Evolutionary conservation across 192 early-diverging fungal species (phyloP).

Genomic region (Coemansia sp.): DNA sequence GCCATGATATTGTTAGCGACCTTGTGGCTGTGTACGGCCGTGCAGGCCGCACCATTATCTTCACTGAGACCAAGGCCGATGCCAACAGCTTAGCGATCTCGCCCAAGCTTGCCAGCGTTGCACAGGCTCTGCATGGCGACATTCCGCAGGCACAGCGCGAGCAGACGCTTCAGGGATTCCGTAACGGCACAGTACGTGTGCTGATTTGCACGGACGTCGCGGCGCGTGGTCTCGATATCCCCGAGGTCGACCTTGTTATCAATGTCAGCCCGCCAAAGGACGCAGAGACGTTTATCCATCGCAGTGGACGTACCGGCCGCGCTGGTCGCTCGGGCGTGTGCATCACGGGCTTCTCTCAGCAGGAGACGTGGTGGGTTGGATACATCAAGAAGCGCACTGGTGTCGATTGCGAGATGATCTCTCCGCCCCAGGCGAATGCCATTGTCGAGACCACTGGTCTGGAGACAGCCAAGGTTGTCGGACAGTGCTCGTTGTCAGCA

Average conservation of each 20-base stretch:
- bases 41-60: constrained; percentile 84
- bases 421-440: constrained; percentile 86
- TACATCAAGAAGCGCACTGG: constrained; percentile 78
- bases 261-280: constrained; percentile 94
- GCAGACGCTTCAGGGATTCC: constrained; percentile 91
- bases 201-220: constrained; percentile 94
- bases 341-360: constrained; percentile 90
- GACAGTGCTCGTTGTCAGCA: constrained; percentile 69
- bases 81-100: constrained; percentile 84
- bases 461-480: constrained; percentile 72
- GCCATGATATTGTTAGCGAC: constrained; percentile 90
- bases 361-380: constrained; percentile 78
- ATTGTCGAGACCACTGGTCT: constrained; percentile 79
- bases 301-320: constrained; percentile 92
- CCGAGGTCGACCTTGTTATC: constrained; percentile 95
- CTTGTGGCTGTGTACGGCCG: constrained; percentile 89
- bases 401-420: constrained; percentile 75
- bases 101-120: constrained; percentile 75
- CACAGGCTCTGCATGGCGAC: constrained; percentile 88
- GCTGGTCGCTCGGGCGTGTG: constrained; percentile 84
- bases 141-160: constrained; percentile 80
- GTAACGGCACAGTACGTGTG: constrained; percentile 89
- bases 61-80: constrained; percentile 91
- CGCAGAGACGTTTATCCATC: constrained; percentile 93
- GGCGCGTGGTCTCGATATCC: constrained; percentile 95